phyloP scores from a whole-genome alignment of 441 rosid species.

The Metrosideros polymorpha region DNA sequence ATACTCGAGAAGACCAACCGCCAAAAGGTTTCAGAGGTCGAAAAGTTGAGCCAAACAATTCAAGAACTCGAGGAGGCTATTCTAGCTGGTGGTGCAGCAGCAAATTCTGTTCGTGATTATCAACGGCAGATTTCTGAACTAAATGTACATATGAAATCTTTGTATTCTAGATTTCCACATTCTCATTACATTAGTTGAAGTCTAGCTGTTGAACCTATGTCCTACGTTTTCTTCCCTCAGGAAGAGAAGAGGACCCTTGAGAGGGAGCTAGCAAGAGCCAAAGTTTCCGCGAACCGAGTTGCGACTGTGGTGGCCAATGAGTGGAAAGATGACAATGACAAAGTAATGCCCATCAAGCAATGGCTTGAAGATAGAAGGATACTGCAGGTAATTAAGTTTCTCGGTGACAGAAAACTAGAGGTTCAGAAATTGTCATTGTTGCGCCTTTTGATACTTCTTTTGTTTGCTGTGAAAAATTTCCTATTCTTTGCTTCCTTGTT shows the following conservation, averaged over 20 bases:
- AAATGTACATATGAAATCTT: conserved; percentile 28
- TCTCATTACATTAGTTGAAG: background rate
- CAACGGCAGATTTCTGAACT: conserved; percentile 64
- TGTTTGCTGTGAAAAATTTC: background rate
- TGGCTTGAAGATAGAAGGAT: conserved; percentile 89
- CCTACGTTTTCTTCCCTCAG: conserved; percentile 21
- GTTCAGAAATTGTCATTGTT: conserved; percentile 15
- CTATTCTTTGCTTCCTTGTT: background rate
- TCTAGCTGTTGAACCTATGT: background rate
- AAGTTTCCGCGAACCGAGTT: conserved; percentile 70
- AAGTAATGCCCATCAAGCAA: conserved; percentile 87
- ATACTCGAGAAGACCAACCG: conserved; percentile 89
- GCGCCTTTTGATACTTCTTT: background rate
- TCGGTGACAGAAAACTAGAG: conserved; percentile 79
- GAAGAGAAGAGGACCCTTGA: conserved; percentile 86
- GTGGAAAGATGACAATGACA: conserved; percentile 91
- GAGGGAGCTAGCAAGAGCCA: conserved; percentile 84
- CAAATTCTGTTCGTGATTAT: conserved; percentile 71
- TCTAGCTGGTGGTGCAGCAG: conserved; percentile 78
- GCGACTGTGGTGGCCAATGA: conserved; percentile 84
- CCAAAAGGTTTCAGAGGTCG: conserved; percentile 79
- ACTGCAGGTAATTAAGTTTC: conserved; percentile 51
- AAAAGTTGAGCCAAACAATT: conserved; percentile 79
- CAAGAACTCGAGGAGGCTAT: conserved; percentile 74
- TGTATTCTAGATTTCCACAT: background rate